Base-by-base conservation (phyloP, 2,329 filamentous ascomycete genomes). In the Byssoonygena ceratinophila region DNA sequence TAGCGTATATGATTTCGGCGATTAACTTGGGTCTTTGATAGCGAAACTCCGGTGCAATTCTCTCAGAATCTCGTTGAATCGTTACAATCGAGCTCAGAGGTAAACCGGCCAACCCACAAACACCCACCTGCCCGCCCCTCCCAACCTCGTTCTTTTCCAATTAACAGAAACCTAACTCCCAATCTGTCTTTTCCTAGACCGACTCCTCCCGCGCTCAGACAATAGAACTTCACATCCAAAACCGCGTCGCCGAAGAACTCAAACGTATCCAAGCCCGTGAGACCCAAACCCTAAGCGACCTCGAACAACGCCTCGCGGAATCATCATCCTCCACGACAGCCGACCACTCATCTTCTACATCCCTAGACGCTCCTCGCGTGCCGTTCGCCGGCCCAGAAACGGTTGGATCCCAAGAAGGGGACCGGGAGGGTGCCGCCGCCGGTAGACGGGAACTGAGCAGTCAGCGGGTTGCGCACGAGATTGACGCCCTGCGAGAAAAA, bases 151-250 rank as follows among this genome's bases (percentile, higher is more conserved):
- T 48, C 49, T 22, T 39, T 49, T 18, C 34, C 16, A 45, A 45
- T 23, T 39, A 55, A 52, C 18, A 11, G n/a, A 1, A 14, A n/a
- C n/a, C n/a, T n/a, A n/a, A n/a, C n/a, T n/a, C n/a, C n/a, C n/a
- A n/a, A n/a, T n/a, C n/a, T n/a, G n/a, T n/a, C 27, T 45, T 16
- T 22, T 23, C n/a, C 54, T 66, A 97, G 91, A 91, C 85, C 71
- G 90, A 97, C 74, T 82, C 83, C 55, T 90, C 88, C 59, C 89
- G 91, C 66, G 79, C 84, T 63, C 87, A 87, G 72, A 76, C 83
- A 64, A 74, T 88, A 68, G 91, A 97, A 73, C 81, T 92, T 58
- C 84, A 91, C 63, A 83, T 95, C 69, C 90, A 96, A 74, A 75
- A 81, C 66, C 90, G 91, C 70, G 87, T 96, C 56, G 81, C 84